Evolutionary conservation across 352 stramenopile species (phyloP), one percentile per base, ranked within the genome.

Genomic region (Plasmopara muralis): DNA sequence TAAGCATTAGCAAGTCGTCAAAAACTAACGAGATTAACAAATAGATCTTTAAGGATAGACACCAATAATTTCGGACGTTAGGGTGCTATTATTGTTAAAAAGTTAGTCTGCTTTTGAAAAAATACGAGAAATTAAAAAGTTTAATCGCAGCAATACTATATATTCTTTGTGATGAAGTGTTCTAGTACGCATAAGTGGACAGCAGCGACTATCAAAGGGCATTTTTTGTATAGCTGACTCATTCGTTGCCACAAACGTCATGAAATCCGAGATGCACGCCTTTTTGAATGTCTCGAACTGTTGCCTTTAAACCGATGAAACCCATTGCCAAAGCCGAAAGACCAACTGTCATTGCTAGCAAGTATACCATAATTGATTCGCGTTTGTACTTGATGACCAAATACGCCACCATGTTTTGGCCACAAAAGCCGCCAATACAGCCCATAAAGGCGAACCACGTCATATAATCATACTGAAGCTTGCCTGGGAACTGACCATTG

Each of bases 401-500:
- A 51, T 89, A 90, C 6, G 76, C 84, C 39, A 98, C 82, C 42
- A 87, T 72, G 9, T 85, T 78, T 55, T 90, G 80, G 28, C 83
- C 83, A 46, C 70, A 83, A 7, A 88, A 57, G 1, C 79, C 83
- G 18, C 83, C 87, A 14, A 94, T 54, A 43, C 97, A 96, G 28
- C 94, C 93, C 25, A 97, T 75, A n/a, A 89, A 66, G 12, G 91
- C 79, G 53, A 97, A 95, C 60, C 92, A 85, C 10, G 72, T 40
- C 10, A 84, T 95, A 68, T 98, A 98, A 63, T 98, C 91, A 58
- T 83, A 89, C 72, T 93, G 83, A 12, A 64, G 61, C 33, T 72
- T 57, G 13, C 81, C 80, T 4, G 80, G 83, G 46, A 89, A 91
- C 59, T 89, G 81, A 0, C 83, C 83, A 8, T 82, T 80, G 47